Evolutionary conservation across 2,329 filamentous ascomycete genomes (phyloP).

Genomic region (Rhynchosporium agropyri): DNA sequence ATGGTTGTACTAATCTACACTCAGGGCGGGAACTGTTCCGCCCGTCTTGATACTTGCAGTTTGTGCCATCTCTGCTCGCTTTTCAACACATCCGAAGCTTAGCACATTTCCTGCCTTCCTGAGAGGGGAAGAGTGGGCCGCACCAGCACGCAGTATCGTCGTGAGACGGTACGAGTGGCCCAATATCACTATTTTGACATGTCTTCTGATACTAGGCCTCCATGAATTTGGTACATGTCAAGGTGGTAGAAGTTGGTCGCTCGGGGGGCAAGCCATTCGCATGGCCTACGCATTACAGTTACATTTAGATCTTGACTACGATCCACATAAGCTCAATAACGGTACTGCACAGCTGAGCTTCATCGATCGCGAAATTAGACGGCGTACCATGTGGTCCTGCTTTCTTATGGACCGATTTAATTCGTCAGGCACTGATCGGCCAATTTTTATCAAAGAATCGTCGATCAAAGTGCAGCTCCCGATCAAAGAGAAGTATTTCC

Average conservation of each 20-base stretch:
- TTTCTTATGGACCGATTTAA: conserved; percentile 98
- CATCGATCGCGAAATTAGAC: conserved; percentile 88
- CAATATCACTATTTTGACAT: conserved; percentile 93
- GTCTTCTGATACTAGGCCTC: conserved; percentile 82
- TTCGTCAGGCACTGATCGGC: conserved; percentile 90
- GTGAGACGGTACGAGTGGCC: conserved; percentile 88
- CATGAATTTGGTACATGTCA: conserved; percentile 98
- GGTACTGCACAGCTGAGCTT: conserved; percentile 74
- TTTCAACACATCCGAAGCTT: conserved; percentile 84
- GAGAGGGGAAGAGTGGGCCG: conserved; percentile 89
- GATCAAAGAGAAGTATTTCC: conserved; percentile 86
- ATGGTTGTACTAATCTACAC: conserved; percentile 26
- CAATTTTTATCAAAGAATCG: conserved; percentile 88
- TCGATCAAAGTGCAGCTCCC: conserved; percentile 88
- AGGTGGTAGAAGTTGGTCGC: conserved; percentile 91
- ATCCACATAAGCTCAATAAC: conserved; percentile 69
- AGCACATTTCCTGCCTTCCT: conserved; percentile 74
- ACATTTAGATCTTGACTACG: conserved; percentile 86
- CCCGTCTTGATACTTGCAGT: conserved; percentile 92
- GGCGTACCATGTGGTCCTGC: conserved; percentile 97
- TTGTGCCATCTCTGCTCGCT: conserved; percentile 92
- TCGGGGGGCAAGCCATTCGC: conserved; percentile 90
- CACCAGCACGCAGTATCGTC: conserved; percentile 83
- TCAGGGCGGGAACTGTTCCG: conserved; percentile 74
- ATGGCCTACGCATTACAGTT: conserved; percentile 97